Evolutionary conservation across 192 early-diverging fungal genomes (phyloP), one percentile per base, ranked within the genome.

Genomic region (Borealophlyctis nickersoniae): DNA sequence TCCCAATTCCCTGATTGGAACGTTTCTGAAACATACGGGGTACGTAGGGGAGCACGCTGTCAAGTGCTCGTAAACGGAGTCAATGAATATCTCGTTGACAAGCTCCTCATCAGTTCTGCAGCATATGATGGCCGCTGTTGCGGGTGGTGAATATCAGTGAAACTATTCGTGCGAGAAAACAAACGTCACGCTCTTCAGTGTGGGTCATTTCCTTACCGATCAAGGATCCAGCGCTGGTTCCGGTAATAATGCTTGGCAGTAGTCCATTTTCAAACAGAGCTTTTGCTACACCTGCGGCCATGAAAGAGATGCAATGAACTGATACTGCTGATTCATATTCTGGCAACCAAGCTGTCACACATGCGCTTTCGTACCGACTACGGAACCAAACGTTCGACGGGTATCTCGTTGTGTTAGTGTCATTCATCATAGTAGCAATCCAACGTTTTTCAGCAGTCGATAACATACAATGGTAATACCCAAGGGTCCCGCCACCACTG

Each of bases 231-330:
- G 88, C 88, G 56, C 80, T 83, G 4, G 91, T 91, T 13, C 91
- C 91, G 4, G 89, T 90, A 54, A 93, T 84, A 23, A 93, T 87
- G 0, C 79, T 73, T 2, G 91, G 91, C 28, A 93, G 69, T 23
- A 89, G 49, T 16, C 76, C 70, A 27, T 84, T 71, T 36, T 91
- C 84, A 56, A 89, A 82, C 51, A 93, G 65, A 0, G 91, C 84
- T 33, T 86, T 82, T 11, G 87, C 73, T 9, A 92, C 87, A 11
- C 91, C 91, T 22, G 89, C 57, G 66, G 83, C n/a, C n/a, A n/a
- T n/a, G n/a, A n/a, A n/a, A n/a, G n/a, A n/a, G n/a, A n/a, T n/a
- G 87, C 62, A 82, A 86, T 59, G 58, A 53, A 23, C 53, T 14
- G 53, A 14, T n/a, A n/a, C n/a, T n/a, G n/a, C n/a, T n/a, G n/a